Base-by-base conservation (phyloP, 1,139 yeast genomes). In the Yamadazyma atlantica region DNA sequence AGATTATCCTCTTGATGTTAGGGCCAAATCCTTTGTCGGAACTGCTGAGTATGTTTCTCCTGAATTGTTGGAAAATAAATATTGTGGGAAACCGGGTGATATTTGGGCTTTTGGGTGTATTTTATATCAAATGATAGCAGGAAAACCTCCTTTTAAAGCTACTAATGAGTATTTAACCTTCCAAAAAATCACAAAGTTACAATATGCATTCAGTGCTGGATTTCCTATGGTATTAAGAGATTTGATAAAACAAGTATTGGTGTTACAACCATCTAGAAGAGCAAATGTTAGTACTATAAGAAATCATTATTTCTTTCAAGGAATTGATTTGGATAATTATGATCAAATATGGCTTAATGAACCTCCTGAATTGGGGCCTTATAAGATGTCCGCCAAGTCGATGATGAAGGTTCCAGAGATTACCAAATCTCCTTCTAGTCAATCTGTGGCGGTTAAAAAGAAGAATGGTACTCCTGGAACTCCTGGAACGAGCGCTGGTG, bases 41-140 rank as follows among this genome's bases (percentile, higher is more conserved):
- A 92, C 99, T 2, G 96, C 96, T 0, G 84, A 78, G 44, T 78
- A 78, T 45, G 92, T 85, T 2, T 80, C 89, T 0, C 94, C 94
- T 0, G 95, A 85, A 52, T 58, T 85, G 26, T 61, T 85, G 36
- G 79, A 81, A 39, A 73, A 69, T 50, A 85, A 85, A 51, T 78
- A 80, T 46, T 82, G 89, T 55, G 85, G 87, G 11, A 81, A 77
- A 50, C 83, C 84, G 18, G 81, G 89, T 34, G 95, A 83, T 60
- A 62, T 82, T 22, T 85, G 95, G 95, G 92, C 94, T 0, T 61
- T 83, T 46, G 95, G 94, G 0, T 85, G 95, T 58, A 83, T 85
- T 29, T 52, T 85, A 9, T 85, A 78, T 51, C 94, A 85, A 56
- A 75, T 85, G 69, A 71, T 82, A 34, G 83, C 84, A 6, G 95